Conservation (phyloP, 345 rosid genomes). For the Ceriops zippeliana region DNA sequence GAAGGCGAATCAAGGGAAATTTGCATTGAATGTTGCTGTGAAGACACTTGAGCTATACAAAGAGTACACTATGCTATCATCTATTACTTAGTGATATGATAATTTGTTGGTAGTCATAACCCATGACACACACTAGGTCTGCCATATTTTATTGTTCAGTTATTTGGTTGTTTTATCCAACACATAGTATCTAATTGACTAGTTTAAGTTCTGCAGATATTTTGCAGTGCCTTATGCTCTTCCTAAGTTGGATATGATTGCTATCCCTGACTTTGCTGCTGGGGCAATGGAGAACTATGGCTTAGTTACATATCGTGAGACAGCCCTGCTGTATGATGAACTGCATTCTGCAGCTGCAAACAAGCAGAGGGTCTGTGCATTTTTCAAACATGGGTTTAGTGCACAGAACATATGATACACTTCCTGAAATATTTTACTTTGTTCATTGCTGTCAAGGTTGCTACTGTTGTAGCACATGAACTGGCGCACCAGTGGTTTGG, state of each 20-base stretch:
- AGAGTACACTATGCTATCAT: conserved; percentile 49
- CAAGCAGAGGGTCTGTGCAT: conserved; percentile 72
- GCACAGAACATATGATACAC: neutral
- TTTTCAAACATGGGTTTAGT: conserved; percentile 9
- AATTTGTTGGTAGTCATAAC: neutral
- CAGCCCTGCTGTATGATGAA: conserved; percentile 85
- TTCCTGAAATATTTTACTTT: neutral
- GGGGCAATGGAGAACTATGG: conserved; percentile 99
- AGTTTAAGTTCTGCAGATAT: conserved; percentile 44
- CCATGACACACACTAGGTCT: no score
- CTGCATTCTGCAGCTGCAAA: conserved; percentile 94
- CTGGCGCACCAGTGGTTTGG: conserved; percentile 99
- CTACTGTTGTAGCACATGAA: conserved; percentile 95
- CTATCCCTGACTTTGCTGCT: conserved; percentile 95
- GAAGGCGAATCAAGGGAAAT: conserved; percentile 77
- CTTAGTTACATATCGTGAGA: conserved; percentile 89
- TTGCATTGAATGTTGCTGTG: conserved; percentile 91
- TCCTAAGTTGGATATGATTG: conserved; percentile 95
- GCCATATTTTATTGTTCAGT: neutral
- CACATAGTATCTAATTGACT: conserved; percentile 12
- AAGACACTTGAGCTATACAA: conserved; percentile 78
- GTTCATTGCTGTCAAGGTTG: conserved; percentile 54
- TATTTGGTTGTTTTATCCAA: conserved; percentile 1
- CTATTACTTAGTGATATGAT: neutral
- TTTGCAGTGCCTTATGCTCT: conserved; percentile 86